These are phyloP conservation scores for Heracleum sosnowskyi DNA, from an alignment of 129 eudicot species.

Conservation along the genomic window DNA sequence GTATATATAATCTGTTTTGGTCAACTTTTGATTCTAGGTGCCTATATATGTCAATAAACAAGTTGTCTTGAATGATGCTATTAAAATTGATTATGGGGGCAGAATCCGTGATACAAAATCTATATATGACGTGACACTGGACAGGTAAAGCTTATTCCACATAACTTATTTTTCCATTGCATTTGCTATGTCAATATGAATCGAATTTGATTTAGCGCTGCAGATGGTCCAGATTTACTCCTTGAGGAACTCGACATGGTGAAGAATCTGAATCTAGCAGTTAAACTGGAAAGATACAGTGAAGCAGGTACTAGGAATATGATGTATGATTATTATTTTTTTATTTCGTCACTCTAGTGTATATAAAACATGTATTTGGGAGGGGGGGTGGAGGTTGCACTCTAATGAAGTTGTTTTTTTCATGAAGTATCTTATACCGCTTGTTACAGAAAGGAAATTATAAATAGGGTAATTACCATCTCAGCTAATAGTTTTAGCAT, in stretches of 20 bases:
- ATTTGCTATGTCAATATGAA: neutral
- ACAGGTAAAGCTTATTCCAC: constrained; percentile 36
- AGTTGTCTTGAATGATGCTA: constrained; percentile 59
- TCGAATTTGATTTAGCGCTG: constrained; percentile 34
- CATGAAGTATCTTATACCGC: too few species aligned
- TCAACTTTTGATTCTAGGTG: constrained; percentile 30
- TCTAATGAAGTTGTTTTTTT: too few species aligned
- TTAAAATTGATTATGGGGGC: constrained; percentile 43
- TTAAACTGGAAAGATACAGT: constrained; percentile 50
- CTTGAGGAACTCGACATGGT: constrained; percentile 52
- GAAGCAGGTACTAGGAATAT: constrained; percentile 51
- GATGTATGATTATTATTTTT: neutral
- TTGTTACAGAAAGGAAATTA: too few species aligned
- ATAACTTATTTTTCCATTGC: neutral
- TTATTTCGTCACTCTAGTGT: too few species aligned
- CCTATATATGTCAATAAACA: constrained; percentile 68
- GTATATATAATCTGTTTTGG: neutral
- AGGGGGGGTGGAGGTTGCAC: too few species aligned
- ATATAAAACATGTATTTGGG: too few species aligned
- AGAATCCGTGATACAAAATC: constrained; percentile 35
- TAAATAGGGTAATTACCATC: too few species aligned
- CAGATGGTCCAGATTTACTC: constrained; percentile 64
- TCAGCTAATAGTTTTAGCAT: neutral
- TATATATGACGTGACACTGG: constrained; percentile 47
- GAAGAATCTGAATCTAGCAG: constrained; percentile 45